Evolutionary conservation across 306 rosid species (phyloP), one percentile per base, ranked within the genome.

Genomic region (Cyclanthera cordifolia): DNA sequence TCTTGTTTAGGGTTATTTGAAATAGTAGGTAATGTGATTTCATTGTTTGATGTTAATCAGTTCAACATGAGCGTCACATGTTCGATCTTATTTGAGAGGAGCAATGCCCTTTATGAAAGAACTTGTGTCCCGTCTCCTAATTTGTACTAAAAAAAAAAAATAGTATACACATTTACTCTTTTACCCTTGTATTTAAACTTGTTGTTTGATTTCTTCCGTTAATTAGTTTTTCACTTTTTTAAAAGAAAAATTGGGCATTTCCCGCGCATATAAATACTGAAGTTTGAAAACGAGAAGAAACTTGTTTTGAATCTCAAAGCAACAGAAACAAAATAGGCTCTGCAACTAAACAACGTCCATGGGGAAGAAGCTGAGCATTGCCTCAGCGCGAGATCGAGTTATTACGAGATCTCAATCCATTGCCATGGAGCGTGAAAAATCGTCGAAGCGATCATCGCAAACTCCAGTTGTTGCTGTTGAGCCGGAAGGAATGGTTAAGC

Each of bases 361-460:
- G 75, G 75, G 30, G 61, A 71, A 71, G 68, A 55, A 53, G 8
- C 75, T 56, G 27, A 71, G 75, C 67, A 48, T 56, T 23, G 75
- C 75, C 72, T 76, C 76, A 16, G 52, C 69, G 9, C 45, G 59
- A 58, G 73, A 78, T 25, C 51, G 67, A 71, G 75, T 71, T 16
- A 34, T 56, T 25, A 71, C 75, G 48, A 48, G 75, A 56, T 71
- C 75, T 8, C 51, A 25, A 71, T 28, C 67, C 50, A 4, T 8
- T 55, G 46, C 68, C 20, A 49, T 59, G 25, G 52, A 47, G 59
- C 39, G 69, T 10, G 72, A 61, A 30, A 75, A 23, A n/a, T 76
- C 81, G 86, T 56, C 76, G 69, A 86, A 82, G 82, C 77, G 84
- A 47, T 83, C 80, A 32, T 83, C 80, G 79, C 76, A 77, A 39